Conservation (phyloP, 1,284 basidiomycete species). For the Erythrobasidium hasegawianum region DNA sequence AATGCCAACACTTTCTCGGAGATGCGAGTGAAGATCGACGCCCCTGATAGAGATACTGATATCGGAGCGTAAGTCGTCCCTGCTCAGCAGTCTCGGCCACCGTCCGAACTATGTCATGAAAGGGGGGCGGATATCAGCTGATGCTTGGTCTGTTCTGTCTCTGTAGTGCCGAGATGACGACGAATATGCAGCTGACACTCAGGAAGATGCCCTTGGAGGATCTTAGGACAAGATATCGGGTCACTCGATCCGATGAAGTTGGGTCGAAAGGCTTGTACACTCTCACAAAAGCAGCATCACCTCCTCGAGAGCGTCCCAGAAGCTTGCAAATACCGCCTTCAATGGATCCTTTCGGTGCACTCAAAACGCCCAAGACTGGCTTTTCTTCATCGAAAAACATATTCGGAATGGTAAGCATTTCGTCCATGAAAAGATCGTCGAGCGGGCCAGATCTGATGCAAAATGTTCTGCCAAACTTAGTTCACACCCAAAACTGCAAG, state of each 20-base stretch:
- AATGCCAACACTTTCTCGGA: slow-evolving; percentile 9
- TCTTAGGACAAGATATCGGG: slow-evolving; percentile 4
- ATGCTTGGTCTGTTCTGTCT: too few species aligned
- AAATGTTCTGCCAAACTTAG: too few species aligned
- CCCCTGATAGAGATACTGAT: slow-evolving; percentile 3
- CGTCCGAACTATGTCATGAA: background rate
- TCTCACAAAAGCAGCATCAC: slow-evolving; percentile 10
- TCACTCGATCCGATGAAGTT: slow-evolving; percentile 24
- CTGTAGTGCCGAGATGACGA: slow-evolving; percentile 25
- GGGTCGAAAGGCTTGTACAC: slow-evolving; percentile 23
- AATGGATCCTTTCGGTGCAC: slow-evolving; percentile 4
- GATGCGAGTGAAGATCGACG: slow-evolving; percentile 18
- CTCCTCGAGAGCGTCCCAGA: background rate
- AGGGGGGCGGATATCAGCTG: background rate
- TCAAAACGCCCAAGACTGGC: slow-evolving; percentile 21
- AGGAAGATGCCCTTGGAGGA: slow-evolving; percentile 16
- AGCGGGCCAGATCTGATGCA: too few species aligned
- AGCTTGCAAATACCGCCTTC: slow-evolving; percentile 6
- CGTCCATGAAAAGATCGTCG: too few species aligned
- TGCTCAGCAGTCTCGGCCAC: background rate
- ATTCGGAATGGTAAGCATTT: slow-evolving; percentile 16
- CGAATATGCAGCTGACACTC: slow-evolving; percentile 24
- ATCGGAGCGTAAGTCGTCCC: slow-evolving; percentile 21
- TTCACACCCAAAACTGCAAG: slow-evolving; percentile 1
- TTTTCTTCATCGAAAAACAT: slow-evolving; percentile 4